A percentile compares a stretch with the other conserved stretches of the same genome.
These are phyloP conservation scores for Hanseniaspora lachancei DNA, from an alignment of 805 yeast genomes.

Conservation along the genomic window DNA sequence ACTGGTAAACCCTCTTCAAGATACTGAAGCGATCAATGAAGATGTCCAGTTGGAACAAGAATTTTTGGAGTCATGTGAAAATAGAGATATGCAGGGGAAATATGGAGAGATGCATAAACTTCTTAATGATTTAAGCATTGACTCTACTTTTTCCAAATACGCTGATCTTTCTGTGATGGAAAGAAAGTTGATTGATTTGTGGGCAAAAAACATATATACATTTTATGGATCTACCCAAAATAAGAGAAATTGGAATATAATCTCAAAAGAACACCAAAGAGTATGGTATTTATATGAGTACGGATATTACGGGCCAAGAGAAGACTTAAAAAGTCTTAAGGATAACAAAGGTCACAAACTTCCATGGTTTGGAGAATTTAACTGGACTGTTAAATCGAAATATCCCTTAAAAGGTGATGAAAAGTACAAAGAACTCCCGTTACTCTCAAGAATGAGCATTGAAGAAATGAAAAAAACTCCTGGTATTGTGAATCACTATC, in stretches of 20 bases:
- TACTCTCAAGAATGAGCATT: conserved; percentile 22
- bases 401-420: conserved; percentile 44
- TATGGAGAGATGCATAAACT: conserved; percentile 4
- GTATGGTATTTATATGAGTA: conserved; percentile 50
- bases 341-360: not conserved
- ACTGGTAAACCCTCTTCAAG: conserved; percentile 8
- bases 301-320: conserved; percentile 62
- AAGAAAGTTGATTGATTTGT: not conserved
- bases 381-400: conserved; percentile 42
- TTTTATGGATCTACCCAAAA: conserved; percentile 21
- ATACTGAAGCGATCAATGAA: conserved; percentile 6
- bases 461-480: conserved; percentile 15
- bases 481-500: conserved; percentile 17
- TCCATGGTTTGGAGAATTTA: conserved; percentile 20
- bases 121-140: not conserved
- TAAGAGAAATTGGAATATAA: conserved; percentile 40
- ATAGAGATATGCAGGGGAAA: not conserved
- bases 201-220: conserved; percentile 12
- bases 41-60: conserved; percentile 7
- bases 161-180: not conserved
- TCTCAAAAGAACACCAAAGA: conserved; percentile 39
- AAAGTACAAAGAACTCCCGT: conserved; percentile 18
- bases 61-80: conserved; percentile 6
- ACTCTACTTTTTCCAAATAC: not conserved
- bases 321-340: conserved; percentile 29